Evolutionary conservation across 306 rosid species (phyloP).

Genomic region (Begonia peltatifolia): DNA sequence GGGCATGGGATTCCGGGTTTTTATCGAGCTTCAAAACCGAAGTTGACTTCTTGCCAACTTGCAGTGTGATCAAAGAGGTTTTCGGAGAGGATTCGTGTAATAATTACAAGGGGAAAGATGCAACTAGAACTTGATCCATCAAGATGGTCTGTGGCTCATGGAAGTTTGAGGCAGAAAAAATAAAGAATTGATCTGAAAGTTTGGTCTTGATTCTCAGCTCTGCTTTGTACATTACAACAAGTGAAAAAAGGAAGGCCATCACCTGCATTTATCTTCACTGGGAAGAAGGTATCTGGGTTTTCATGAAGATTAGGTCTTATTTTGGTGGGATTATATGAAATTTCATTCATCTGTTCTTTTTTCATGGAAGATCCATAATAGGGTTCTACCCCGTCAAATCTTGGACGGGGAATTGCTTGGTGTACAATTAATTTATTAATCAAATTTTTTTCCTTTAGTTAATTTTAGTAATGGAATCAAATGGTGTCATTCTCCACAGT

Average conservation of each 20-base stretch:
- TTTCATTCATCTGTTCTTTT: background rate
- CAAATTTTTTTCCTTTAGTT: too few relatives aligned
- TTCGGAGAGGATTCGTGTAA: slow-evolving; percentile 46
- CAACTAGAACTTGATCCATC: slow-evolving; percentile 36
- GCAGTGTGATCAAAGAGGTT: slow-evolving; percentile 82
- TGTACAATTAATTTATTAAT: too few relatives aligned
- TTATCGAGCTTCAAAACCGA: slow-evolving; percentile 32
- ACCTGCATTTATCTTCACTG: too few relatives aligned
- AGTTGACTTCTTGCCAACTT: slow-evolving; percentile 68
- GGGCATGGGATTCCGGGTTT: slow-evolving; percentile 60
- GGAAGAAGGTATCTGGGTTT: too few relatives aligned
- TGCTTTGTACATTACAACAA: slow-evolving; percentile 7
- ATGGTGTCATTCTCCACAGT: too few relatives aligned
- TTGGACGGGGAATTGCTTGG: background rate
- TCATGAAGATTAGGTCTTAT: too few relatives aligned
- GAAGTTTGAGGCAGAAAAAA: background rate
- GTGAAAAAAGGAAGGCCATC: background rate
- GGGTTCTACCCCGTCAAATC: background rate
- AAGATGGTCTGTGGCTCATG: background rate
- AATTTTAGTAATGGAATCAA: too few relatives aligned
- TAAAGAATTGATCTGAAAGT: too few relatives aligned
- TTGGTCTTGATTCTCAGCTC: background rate
- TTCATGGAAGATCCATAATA: background rate
- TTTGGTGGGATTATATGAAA: too few relatives aligned
- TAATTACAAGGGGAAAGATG: slow-evolving; percentile 36